Conservation (phyloP, 495 filamentous ascomycete genomes). For the Tuber indicum region DNA sequence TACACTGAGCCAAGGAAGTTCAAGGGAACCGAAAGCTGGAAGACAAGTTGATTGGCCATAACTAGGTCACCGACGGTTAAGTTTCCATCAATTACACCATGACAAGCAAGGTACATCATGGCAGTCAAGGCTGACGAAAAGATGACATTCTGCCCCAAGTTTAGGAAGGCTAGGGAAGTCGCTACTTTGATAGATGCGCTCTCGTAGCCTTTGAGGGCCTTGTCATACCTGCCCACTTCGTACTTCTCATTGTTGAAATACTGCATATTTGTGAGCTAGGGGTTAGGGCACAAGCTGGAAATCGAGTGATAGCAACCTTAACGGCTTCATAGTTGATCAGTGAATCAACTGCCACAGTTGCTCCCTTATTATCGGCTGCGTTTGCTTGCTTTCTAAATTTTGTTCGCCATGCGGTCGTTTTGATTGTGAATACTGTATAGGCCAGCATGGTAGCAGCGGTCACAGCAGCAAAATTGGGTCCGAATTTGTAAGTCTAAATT, state of each 20-base stretch:
- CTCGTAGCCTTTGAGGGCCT: slow-evolving; percentile 78
- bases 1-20: slow-evolving; percentile 97
- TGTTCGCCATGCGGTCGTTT: slow-evolving; percentile 91
- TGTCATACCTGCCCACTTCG: slow-evolving; percentile 84
- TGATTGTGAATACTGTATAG: slow-evolving; percentile 90
- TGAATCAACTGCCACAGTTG: slow-evolving; percentile 91
- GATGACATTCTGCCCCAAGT: slow-evolving; percentile 97
- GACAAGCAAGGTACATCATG: slow-evolving; percentile 97
- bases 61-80: slow-evolving; percentile 95
- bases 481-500: slow-evolving; percentile 84
- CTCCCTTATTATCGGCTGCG: slow-evolving; percentile 89
- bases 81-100: slow-evolving; percentile 72
- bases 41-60: slow-evolving; percentile 97
- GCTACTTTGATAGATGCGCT: slow-evolving; percentile 93
- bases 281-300: not conserved
- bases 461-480: slow-evolving; percentile 81
- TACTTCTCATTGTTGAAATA: slow-evolving; percentile 99
- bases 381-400: slow-evolving; percentile 93
- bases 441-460: slow-evolving; percentile 85
- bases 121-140: slow-evolving; percentile 87
- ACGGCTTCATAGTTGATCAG: slow-evolving; percentile 98
- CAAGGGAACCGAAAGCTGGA: slow-evolving; percentile 90
- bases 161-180: slow-evolving; percentile 84
- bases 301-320: slow-evolving; percentile 48
- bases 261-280: slow-evolving; percentile 19